A percentile compares a stretch with the other conserved stretches of the same genome.
Conservation (phyloP, 805 yeast species). For the Lachancea mirantina region DNA sequence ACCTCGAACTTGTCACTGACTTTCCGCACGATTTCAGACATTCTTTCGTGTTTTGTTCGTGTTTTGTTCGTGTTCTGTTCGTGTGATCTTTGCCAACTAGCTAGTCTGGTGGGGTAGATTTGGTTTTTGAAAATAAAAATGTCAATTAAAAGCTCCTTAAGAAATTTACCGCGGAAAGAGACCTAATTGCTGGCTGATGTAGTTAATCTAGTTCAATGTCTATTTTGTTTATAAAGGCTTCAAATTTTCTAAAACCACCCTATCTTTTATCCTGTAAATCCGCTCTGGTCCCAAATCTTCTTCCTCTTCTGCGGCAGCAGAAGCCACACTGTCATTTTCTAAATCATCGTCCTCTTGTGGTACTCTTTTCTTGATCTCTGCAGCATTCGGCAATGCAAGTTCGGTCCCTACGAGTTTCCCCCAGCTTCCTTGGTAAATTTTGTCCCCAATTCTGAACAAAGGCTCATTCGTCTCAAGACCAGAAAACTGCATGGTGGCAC, state of each 20-base stretch:
- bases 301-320: slow-evolving; percentile 4
- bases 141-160: too few relatives aligned
- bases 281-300: slow-evolving; percentile 16
- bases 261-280: slow-evolving; percentile 26
- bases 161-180: too few relatives aligned
- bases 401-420: slow-evolving; percentile 72
- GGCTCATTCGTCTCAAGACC: slow-evolving; percentile 52
- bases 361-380: slow-evolving; percentile 15
- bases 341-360: slow-evolving; percentile 6
- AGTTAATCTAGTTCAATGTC: too few relatives aligned
- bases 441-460: slow-evolving; percentile 48
- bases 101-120: too few relatives aligned
- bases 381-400: slow-evolving; percentile 32
- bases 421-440: slow-evolving; percentile 72
- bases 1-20: slow-evolving; percentile 29
- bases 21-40: slow-evolving; percentile 5
- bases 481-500: slow-evolving; percentile 44
- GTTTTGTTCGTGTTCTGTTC: too few relatives aligned
- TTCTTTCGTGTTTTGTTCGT: background rate
- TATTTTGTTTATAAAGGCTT: slow-evolving; percentile 23
- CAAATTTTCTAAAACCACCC: slow-evolving; percentile 20
- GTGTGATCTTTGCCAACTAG: too few relatives aligned
- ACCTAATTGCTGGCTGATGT: too few relatives aligned
- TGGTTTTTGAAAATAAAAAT: too few relatives aligned
- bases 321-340: slow-evolving; percentile 2